Base-by-base conservation (phyloP, 306 rosid genomes). In the Fragaria iinumae region DNA sequence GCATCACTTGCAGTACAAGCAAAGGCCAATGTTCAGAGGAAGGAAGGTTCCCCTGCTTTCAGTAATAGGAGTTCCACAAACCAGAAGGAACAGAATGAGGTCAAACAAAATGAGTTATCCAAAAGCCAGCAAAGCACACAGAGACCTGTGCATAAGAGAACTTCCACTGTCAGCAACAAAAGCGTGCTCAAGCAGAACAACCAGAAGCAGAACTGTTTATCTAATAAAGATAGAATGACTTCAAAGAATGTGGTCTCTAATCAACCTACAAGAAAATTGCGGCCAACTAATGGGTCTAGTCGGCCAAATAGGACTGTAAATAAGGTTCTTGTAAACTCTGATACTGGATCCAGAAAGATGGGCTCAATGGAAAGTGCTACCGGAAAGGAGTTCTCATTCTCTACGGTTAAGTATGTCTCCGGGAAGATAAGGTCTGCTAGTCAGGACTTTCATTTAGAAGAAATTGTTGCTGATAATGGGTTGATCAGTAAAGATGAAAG, bases 151-250 rank as follows among this genome's bases (percentile, higher is more conserved):
- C 92, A 85, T 78, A 91, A 83, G 81, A 93, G 85, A 84, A 77
- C 81, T 79, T 59, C 76, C 60, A 18, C 81, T 47, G 80, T 73
- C 73, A 81, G 81, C 77, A 80, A 83, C 70, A 73, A 68, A 67
- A 79, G 75, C 74, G 85, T 87, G 50, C 91, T 96, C 69, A 81
- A 83, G 79, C 93, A 82, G 81, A 93, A 91, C 79, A 90, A 88
- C 75, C 97, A 86, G 80, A 93, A 93, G 85, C 98, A 93, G 89
- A 96, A 92, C 85, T 73, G 80, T 80, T 50, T 77, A 67, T 67
- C 85, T 38, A 72, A 55, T 71, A 89, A 77, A 82, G 90, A 85
- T 49, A 87, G 80, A 71, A 77, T 76, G 71, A 76, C 80, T 82
- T 81, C 86, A 74, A 89, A 89, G 80, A 21, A 49, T 38, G 47